Conservation (phyloP, 306 rosid genomes). For the Trifolium dubium region DNA sequence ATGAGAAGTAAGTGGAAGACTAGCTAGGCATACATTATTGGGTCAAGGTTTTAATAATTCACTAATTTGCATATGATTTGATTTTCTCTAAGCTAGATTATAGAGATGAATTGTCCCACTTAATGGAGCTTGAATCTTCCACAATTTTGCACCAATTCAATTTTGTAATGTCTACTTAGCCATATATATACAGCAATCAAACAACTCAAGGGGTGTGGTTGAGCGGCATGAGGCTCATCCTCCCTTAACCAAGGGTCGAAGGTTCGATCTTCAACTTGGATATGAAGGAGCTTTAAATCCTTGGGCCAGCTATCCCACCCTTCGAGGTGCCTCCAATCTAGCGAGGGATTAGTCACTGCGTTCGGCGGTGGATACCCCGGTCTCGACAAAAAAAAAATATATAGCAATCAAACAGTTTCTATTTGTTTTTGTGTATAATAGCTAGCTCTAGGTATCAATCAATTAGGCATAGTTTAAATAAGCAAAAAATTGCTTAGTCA, state of each 20-base stretch:
- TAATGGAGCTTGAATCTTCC: slow-evolving; percentile 33
- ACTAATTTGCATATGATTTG: slow-evolving; percentile 35
- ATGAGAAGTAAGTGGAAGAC: slow-evolving; percentile 37
- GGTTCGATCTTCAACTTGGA: no score
- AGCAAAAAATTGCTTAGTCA: slow-evolving; percentile 34
- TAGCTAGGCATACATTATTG: slow-evolving; percentile 10
- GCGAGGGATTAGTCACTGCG: no score
- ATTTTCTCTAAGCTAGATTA: slow-evolving; percentile 5
- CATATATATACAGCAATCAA: slow-evolving; percentile 19
- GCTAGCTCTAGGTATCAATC: slow-evolving; percentile 38
- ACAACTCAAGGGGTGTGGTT: no score
- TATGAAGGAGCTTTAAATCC: no score
- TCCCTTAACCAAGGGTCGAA: no score
- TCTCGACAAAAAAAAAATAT: no score
- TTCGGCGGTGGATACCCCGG: no score
- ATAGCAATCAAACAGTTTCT: slow-evolving; percentile 4
- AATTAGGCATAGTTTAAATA: slow-evolving; percentile 34
- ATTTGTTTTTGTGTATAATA: slow-evolving; percentile 30
- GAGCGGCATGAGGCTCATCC: no score
- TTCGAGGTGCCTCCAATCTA: no score
- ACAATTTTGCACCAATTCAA: slow-evolving; percentile 15
- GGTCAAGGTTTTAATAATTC: slow-evolving; percentile 35
- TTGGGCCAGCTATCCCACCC: no score
- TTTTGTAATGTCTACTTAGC: slow-evolving; percentile 27
- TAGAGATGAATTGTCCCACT: slow-evolving; percentile 19